Evolutionary conservation across 306 rosid species (phyloP).

Genomic region (Psophocarpus tetragonolobus): DNA sequence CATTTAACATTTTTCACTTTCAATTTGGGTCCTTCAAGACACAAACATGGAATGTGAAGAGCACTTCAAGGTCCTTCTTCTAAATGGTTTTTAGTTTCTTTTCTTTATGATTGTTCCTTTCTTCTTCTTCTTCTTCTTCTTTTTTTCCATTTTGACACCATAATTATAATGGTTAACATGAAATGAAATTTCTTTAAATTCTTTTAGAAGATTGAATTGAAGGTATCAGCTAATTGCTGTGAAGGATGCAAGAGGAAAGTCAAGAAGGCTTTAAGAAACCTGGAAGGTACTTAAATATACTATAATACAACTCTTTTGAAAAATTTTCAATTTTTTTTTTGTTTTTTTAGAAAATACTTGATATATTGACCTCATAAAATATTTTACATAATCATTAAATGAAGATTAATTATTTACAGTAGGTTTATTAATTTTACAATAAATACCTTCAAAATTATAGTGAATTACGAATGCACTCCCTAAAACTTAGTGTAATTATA

Average conservation of each 20-base stretch:
- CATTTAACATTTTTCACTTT: background rate
- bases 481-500: too few relatives aligned
- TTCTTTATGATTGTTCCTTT: background rate
- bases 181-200: constrained; percentile 13
- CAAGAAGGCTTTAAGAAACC: constrained; percentile 37
- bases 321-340: background rate
- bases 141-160: background rate
- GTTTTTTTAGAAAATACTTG: too few relatives aligned
- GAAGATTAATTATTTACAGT: too few relatives aligned
- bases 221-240: constrained; percentile 50
- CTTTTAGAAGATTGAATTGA: constrained; percentile 46
- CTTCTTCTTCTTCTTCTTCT: background rate
- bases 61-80: constrained; percentile 35
- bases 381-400: too few relatives aligned
- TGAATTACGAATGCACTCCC: too few relatives aligned
- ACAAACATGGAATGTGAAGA: constrained; percentile 41
- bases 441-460: too few relatives aligned
- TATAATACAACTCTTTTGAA: background rate
- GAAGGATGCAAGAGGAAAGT: constrained; percentile 53
- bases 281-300: constrained; percentile 48
- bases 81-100: background rate
- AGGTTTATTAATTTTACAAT: too few relatives aligned
- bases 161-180: background rate
- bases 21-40: background rate
- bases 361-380: too few relatives aligned